Percentiles rank a stretch among this genome's conserved stretches.
Conservation (phyloP, 768 basidiomycete genomes). For the Hysterangium stoloniferum region DNA sequence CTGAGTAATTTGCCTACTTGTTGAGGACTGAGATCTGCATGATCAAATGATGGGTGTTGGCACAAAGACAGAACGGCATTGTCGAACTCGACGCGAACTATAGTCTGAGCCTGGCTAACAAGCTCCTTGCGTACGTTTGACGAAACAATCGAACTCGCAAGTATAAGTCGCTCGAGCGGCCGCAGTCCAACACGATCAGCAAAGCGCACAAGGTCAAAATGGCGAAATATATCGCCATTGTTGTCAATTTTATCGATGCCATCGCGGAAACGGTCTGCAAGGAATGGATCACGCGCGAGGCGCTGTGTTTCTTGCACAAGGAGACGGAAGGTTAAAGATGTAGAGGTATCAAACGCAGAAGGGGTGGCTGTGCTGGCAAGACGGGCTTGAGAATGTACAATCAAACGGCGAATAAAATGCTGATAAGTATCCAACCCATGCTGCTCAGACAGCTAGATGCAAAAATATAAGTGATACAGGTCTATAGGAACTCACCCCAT, state of each 20-base stretch:
- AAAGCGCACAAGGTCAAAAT: conserved; percentile 79
- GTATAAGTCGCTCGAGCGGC: conserved; percentile 70
- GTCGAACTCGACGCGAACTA: conserved; percentile 75
- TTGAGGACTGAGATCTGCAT: conserved; percentile 64
- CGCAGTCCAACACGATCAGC: conserved; percentile 74
- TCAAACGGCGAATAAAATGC: conserved; percentile 94
- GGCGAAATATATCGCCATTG: conserved; percentile 63
- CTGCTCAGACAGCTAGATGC: conserved; percentile 79
- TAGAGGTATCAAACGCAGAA: conserved; percentile 65
- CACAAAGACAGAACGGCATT: conserved; percentile 67
- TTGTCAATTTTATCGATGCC: conserved; percentile 77
- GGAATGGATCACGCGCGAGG: conserved; percentile 82
- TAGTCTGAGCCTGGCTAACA: conserved; percentile 47
- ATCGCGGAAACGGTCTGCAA: conserved; percentile 86
- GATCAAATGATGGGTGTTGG: conserved; percentile 76
- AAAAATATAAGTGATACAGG: conserved; percentile 13
- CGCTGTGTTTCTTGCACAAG: conserved; percentile 84
- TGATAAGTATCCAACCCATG: conserved; percentile 96
- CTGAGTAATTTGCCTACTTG: conserved; percentile 75
- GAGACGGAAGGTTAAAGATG: conserved; percentile 73
- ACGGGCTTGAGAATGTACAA: conserved; percentile 76
- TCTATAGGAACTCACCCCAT: conserved; percentile 11
- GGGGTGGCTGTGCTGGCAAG: conserved; percentile 52
- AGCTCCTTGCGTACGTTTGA: conserved; percentile 48
- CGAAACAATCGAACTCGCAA: conserved; percentile 67